These are phyloP conservation scores for Monosporozyma aerobia DNA, from an alignment of 805 yeast genomes.

Conservation along the genomic window DNA sequence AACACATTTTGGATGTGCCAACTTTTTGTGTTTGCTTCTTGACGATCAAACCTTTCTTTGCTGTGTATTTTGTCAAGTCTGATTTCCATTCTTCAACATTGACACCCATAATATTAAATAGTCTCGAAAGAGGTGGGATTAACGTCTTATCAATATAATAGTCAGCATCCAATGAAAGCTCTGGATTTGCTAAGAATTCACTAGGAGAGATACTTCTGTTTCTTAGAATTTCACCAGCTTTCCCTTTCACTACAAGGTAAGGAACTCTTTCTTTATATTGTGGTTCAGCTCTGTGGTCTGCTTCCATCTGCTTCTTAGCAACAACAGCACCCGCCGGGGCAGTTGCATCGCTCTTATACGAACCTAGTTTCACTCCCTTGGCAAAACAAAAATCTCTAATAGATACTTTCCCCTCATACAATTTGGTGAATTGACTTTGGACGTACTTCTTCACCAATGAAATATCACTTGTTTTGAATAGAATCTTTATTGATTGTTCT, in stretches of 20 bases:
- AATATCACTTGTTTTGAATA: constrained; percentile 67
- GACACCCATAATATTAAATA: constrained; percentile 76
- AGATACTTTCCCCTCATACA: constrained; percentile 52
- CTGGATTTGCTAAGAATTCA: constrained; percentile 42
- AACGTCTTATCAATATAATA: constrained; percentile 79
- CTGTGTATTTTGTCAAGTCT: constrained; percentile 45
- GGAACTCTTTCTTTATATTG: constrained; percentile 86
- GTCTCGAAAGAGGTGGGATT: constrained; percentile 82
- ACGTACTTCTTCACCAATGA: constrained; percentile 62
- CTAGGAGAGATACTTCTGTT: constrained; percentile 78
- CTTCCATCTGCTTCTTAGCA: constrained; percentile 49
- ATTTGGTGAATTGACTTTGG: constrained; percentile 54
- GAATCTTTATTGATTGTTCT: constrained; percentile 53
- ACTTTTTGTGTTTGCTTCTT: constrained; percentile 4
- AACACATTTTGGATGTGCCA: constrained; percentile 11
- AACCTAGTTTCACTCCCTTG: constrained; percentile 77
- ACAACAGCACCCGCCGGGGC: constrained; percentile 91
- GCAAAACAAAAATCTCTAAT: constrained; percentile 86
- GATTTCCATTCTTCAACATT: constrained; percentile 68
- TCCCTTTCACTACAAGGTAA: constrained; percentile 63
- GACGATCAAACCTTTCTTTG: neutral
- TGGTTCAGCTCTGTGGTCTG: constrained; percentile 69
- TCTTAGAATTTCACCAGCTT: constrained; percentile 46
- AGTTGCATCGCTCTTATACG: constrained; percentile 60
- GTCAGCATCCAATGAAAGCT: constrained; percentile 57